Base-by-base conservation (phyloP, 352 stramenopile species). In the Phytopythium sindhum region DNA sequence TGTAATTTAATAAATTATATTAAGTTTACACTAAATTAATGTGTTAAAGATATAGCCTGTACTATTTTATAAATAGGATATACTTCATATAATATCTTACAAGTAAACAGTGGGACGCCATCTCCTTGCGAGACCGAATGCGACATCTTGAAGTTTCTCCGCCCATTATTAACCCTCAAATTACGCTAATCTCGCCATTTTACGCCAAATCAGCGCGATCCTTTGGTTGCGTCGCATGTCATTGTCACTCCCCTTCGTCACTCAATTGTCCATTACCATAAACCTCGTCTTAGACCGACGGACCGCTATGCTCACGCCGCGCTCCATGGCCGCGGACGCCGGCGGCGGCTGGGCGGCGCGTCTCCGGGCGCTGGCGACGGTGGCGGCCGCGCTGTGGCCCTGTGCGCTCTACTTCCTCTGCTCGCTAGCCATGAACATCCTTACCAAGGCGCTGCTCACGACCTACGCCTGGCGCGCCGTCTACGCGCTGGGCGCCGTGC, bases 361-460 rank as follows among this genome's bases (percentile, higher is more conserved):
- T 28, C 0, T 55, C 15, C 24, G 48, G 12, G 26, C 26, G 14
- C 48, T 55, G 26, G 68, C 51, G 56, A 52, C 54, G 50, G 33
- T 80, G 51, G 44, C 71, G 29, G 61, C 39, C 21, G 74, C 77
- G 60, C 64, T 89, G 24, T 89, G 80, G 78, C 83, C 83, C 15
- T 91, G 83, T 57, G 71, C 69, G 29, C 78, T 81, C 60, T 91
- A 91, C 68, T 78, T 91, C 31, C 48, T 70, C 29, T 89, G 80
- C 68, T 86, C 83, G 15, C 79, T 90, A 52, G 66, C 71, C 37
- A 91, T 91, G 83, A 91, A 90, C 65, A 77, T 91, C 67, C 78
- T 91, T 55, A 89, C 83, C 37, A 91, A 91, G 67, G 73, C 75
- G 57, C 68, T 91, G 29, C 56, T 91, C 63, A 88, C 83, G 51